A percentile compares a stretch with the other conserved stretches of the same genome.
phyloP scores from a whole-genome alignment of 352 stramenopile species.

The Phytophthora quininea region DNA sequence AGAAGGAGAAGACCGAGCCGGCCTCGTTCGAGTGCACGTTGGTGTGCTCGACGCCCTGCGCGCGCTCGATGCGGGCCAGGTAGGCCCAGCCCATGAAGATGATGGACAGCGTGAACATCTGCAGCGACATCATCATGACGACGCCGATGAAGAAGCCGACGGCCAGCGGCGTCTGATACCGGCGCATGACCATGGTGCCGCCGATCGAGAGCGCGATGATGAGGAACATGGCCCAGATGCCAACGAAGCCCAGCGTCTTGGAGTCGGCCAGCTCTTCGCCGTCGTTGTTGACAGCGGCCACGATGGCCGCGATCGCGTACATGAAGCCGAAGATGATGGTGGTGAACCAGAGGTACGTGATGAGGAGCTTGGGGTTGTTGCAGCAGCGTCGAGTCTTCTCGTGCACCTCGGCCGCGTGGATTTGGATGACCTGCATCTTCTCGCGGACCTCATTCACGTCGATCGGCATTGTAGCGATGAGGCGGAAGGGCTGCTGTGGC shows the following conservation, averaged over 20 bases:
- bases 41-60: constrained; percentile 55
- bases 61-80: constrained; percentile 68
- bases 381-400: constrained; percentile 77
- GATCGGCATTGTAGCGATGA: constrained; percentile 55
- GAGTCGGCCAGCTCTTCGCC: constrained; percentile 63
- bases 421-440: too few species aligned
- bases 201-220: constrained; percentile 80
- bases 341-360: constrained; percentile 88
- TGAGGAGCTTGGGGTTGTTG: constrained; percentile 80
- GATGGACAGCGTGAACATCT: constrained; percentile 86
- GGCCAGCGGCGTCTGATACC: constrained; percentile 88
- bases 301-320: constrained; percentile 86
- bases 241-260: constrained; percentile 84
- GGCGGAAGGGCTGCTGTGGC: not conserved
- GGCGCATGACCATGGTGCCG: constrained; percentile 90
- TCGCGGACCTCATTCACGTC: constrained; percentile 54
- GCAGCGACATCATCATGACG: constrained; percentile 90
- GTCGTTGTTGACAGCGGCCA: constrained; percentile 83
- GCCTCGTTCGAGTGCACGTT: constrained; percentile 82
- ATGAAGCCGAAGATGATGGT: constrained; percentile 87
- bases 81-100: constrained; percentile 79
- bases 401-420: too few species aligned
- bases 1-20: constrained; percentile 83
- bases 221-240: constrained; percentile 86
- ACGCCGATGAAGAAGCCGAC: constrained; percentile 92